Base-by-base conservation (phyloP, 495 filamentous ascomycete species). In the Trichoderma reesei region DNA sequence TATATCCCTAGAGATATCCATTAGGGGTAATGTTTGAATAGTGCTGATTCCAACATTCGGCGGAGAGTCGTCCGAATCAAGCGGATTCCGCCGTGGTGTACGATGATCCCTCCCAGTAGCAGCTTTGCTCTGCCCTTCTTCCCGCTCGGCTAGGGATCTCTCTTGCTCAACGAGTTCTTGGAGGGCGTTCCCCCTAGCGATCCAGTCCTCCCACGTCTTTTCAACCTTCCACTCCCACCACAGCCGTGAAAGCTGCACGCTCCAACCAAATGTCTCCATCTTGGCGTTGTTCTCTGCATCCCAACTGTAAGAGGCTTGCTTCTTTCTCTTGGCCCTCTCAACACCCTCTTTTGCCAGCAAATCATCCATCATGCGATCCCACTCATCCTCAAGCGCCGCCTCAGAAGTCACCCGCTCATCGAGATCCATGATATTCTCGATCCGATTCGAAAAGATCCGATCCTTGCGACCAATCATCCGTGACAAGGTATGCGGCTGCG, bases 381-480 rank as follows among this genome's bases (percentile, higher is more conserved):
- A 90, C 1, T 68, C 34, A 68, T 90, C 86, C 70, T 90, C 87
- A 37, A 79, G 71, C 56, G 71, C 59, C 1, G 82, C 83, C 38
- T 83, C 73, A 7, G 73, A 69, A 10, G 80, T 26, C 8, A 76
- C 69, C 13, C 72, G 39, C 10, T 73, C 62, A 39, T 20, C 14
- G 5, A 68, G 13, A n/a, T 2, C 5, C 9, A 20, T 7, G 5
- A 68, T 2, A 7, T 14, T 16, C 0, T 48, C 69, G 65, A 78
- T 76, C 34, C 80, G 75, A n/a, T 68, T 75, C 18, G 77, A 70
- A 10, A 74, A 74, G 46, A 63, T 63, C 20, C 68, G 18, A 7
- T 83, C 68, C 60, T 82, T 86, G 38, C 79, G 71, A 5, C 77
- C 74, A 36, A 90, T 73, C 1, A 86, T 74, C 10, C 78, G 72